phyloP scores from a whole-genome alignment of 306 rosid genomes.

The Trichosanthes truncata region DNA sequence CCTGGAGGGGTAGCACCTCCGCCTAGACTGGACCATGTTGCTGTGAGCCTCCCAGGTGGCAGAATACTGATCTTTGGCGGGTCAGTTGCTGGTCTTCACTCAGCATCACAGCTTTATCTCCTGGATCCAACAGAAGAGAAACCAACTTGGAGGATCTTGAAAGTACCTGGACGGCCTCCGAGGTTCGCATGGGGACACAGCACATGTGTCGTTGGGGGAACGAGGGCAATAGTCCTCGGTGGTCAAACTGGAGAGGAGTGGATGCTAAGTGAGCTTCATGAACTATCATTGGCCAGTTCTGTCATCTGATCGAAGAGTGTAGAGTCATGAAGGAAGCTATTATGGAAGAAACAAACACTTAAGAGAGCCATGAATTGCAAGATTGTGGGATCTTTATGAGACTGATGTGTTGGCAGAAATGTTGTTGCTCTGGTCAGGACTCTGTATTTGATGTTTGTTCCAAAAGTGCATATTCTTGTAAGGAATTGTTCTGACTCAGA shows the following conservation, averaged over 20 bases:
- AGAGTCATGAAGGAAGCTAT: conserved; percentile 19
- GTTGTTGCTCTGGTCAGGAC: conserved; percentile 32
- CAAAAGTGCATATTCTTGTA: conserved; percentile 29
- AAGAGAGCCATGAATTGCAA: conserved; percentile 19
- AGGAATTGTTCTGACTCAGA: conserved; percentile 50
- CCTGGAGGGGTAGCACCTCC: conserved; percentile 98
- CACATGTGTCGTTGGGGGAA: conserved; percentile 97
- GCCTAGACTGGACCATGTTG: conserved; percentile 98
- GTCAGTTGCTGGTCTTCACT: conserved; percentile 99
- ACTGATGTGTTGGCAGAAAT: conserved; percentile 18
- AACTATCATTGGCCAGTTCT: conserved; percentile 86
- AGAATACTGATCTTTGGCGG: conserved; percentile 96
- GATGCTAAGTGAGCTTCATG: conserved; percentile 96
- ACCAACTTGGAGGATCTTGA: conserved; percentile 95
- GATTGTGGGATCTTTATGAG: conserved; percentile 28
- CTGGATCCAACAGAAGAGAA: conserved; percentile 94
- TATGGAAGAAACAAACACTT: conserved; percentile 16
- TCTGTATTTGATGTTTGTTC: conserved; percentile 24
- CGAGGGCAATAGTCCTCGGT: conserved; percentile 92
- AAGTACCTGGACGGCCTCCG: conserved; percentile 91
- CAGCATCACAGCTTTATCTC: conserved; percentile 93
- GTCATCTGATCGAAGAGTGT: conserved; percentile 28
- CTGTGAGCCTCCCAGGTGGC: conserved; percentile 95
- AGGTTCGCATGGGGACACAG: conserved; percentile 99
- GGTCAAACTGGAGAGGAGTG: conserved; percentile 99